Evolutionary conservation across 305 asterid species (phyloP).

Genomic region (Fraxinus velutina): DNA sequence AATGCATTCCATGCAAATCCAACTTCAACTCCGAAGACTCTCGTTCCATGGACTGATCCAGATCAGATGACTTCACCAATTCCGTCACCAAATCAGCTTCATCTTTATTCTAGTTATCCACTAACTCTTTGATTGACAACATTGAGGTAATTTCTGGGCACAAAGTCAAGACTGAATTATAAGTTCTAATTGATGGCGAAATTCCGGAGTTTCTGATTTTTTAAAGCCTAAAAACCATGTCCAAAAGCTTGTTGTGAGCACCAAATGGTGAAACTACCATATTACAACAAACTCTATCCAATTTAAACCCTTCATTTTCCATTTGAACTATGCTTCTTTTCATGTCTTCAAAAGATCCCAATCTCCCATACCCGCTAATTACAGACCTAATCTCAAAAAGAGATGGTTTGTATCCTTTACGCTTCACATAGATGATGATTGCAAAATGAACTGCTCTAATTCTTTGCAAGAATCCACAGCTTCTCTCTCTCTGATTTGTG

Average conservation of each 20-base stretch:
- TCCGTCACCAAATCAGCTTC: slow-evolving; percentile 54
- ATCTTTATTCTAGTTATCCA: slow-evolving; percentile 31
- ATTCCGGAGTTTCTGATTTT: slow-evolving; percentile 49
- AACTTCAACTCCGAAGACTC: slow-evolving; percentile 53
- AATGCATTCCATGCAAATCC: slow-evolving; percentile 94
- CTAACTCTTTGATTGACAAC: slow-evolving; percentile 18
- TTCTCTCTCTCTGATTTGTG: slow-evolving; percentile 39
- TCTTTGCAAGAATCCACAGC: slow-evolving; percentile 36
- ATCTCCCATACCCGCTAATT: slow-evolving; percentile 67
- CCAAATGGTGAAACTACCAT: slow-evolving; percentile 83
- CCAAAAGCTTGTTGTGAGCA: slow-evolving; percentile 46
- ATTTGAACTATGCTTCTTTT: slow-evolving; percentile 45
- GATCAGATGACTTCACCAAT: slow-evolving; percentile 43
- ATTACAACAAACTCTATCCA: slow-evolving; percentile 70
- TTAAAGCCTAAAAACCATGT: slow-evolving; percentile 60
- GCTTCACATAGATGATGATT: slow-evolving; percentile 58
- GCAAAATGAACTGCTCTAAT: slow-evolving; percentile 32
- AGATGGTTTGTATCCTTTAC: slow-evolving; percentile 56
- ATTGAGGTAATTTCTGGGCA: slow-evolving; percentile 46
- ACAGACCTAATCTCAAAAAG: slow-evolving; percentile 54
- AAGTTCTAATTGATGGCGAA: slow-evolving; percentile 54
- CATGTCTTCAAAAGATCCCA: slow-evolving; percentile 68
- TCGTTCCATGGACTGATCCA: slow-evolving; percentile 60
- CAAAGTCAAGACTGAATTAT: slow-evolving; percentile 62
- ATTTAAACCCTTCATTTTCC: slow-evolving; percentile 55